Evolutionary conservation across 208 protist genomes (phyloP), one percentile per base, ranked within the genome.

Genomic region (Kentomonas sorsogonicus): DNA sequence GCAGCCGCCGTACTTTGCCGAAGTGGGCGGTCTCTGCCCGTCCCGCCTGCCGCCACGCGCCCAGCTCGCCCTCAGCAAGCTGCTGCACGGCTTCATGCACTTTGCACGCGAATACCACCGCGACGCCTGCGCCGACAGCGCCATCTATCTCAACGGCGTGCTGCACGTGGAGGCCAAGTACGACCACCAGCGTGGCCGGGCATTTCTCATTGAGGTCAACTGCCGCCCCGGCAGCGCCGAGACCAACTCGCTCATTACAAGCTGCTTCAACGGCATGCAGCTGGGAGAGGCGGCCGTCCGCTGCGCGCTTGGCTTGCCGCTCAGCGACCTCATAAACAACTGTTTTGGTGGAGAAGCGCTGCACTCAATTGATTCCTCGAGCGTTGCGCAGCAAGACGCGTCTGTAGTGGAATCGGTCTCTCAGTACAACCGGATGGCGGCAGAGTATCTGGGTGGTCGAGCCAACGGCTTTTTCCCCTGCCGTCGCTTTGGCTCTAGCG

Each of bases 91-190:
- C 5, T 90, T 74, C 41, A 53, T 89, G 1, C n/a, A n/a, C n/a
- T n/a, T n/a, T n/a, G n/a, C n/a, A n/a, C n/a, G n/a, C n/a, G n/a
- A n/a, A n/a, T n/a, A n/a, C n/a, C n/a, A n/a, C n/a, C n/a, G n/a
- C n/a, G n/a, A n/a, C n/a, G n/a, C n/a, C n/a, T n/a, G n/a, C n/a
- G 45, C 46, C 11, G 46, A 63, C 15, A 57, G 71, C 26, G 76
- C 73, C 31, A 11, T 39, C 13, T 23, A 40, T 5, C 47, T 90
- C 15, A 58, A 89, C 62, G 81, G 83, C 2, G 78, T 91, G 11
- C 59, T 93, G 15, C 86, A 93, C 68, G 88, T 90, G 48, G 86
- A 93, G 53, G 81, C 82, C 16, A 93, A 91, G 69, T 93, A 93
- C 64, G 77, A 90, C 59, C 40, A 51, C 16, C 20, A 33, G 1